Conservation (phyloP, 2,329 filamentous ascomycete species). For the Pseudofabraea citricarpa region DNA sequence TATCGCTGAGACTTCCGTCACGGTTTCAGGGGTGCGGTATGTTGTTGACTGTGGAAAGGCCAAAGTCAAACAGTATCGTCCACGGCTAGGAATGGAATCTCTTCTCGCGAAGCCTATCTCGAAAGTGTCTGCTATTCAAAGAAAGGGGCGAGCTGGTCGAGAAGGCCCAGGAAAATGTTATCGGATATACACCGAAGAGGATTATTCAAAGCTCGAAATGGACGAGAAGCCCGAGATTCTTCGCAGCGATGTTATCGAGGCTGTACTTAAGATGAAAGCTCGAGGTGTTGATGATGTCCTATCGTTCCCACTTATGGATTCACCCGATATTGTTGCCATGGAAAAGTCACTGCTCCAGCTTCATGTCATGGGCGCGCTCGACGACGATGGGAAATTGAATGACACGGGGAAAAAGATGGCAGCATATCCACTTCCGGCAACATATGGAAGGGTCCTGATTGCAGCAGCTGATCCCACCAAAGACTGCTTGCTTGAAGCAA, state of each 20-base stretch:
- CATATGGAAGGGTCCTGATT: slow-evolving; percentile 76
- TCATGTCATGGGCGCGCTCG: slow-evolving; percentile 71
- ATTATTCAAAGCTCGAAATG: slow-evolving; percentile 65
- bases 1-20: slow-evolving; percentile 98
- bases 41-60: slow-evolving; percentile 92
- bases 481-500: slow-evolving; percentile 73
- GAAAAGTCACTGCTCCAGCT: slow-evolving; percentile 80
- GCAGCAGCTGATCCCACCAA: slow-evolving; percentile 67
- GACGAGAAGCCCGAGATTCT: slow-evolving; percentile 84
- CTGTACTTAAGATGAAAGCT: slow-evolving; percentile 89
- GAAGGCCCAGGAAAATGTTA: slow-evolving; percentile 89
- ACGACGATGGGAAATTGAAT: slow-evolving; percentile 69
- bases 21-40: slow-evolving; percentile 85
- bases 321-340: slow-evolving; percentile 70
- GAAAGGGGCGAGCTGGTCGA: slow-evolving; percentile 86
- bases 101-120: slow-evolving; percentile 87
- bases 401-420: slow-evolving; percentile 71
- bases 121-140: slow-evolving; percentile 86
- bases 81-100: slow-evolving; percentile 81
- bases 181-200: slow-evolving; percentile 77
- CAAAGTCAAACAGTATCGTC: slow-evolving; percentile 88
- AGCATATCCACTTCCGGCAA: slow-evolving; percentile 74
- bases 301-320: slow-evolving; percentile 79
- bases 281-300: slow-evolving; percentile 78
- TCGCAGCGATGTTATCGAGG: slow-evolving; percentile 80